These are phyloP conservation scores for Sordariomycetes sp. DNA, from an alignment of 2,329 filamentous ascomycete genomes.

Conservation along the genomic window DNA sequence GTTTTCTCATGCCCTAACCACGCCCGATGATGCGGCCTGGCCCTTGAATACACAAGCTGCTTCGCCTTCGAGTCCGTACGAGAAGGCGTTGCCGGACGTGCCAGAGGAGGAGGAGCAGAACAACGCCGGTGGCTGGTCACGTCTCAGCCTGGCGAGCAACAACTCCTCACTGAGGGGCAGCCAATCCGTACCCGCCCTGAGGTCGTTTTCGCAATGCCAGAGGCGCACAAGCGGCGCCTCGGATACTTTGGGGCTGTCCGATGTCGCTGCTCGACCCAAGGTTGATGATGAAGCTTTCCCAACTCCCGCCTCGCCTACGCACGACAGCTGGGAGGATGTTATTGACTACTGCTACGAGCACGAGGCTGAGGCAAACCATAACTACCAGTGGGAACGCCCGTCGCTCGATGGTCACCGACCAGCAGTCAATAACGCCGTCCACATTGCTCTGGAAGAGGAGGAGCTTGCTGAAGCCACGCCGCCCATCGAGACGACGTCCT, in stretches of 20 bases:
- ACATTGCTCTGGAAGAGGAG: conserved; percentile 13
- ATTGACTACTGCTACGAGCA: conserved; percentile 66
- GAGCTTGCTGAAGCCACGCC: conserved; percentile 12
- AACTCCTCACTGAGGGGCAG: conserved; percentile 43
- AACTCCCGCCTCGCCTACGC: conserved; percentile 18
- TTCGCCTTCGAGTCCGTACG: conserved; percentile 20
- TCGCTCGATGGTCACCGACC: conserved; percentile 34
- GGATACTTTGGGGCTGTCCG: conserved; percentile 39
- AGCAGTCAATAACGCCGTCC: conserved; percentile 1
- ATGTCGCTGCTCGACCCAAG: conserved; percentile 22
- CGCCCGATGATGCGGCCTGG: conserved; percentile 33
- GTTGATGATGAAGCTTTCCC: conserved; percentile 13
- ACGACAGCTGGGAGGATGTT: conserved; percentile 56
- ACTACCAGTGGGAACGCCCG: conserved; percentile 55
- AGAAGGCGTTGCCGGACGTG: conserved; percentile 44
- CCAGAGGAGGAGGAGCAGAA: conserved; percentile 50
- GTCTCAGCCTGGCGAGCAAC: conserved; percentile 35
- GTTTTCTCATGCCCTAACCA: conserved; percentile 30
- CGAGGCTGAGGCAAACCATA: conserved; percentile 56
- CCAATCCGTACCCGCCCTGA: conserved; percentile 45
- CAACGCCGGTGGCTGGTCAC: conserved; percentile 19
- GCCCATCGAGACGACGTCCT: background rate
- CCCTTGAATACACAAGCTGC: conserved; percentile 17
- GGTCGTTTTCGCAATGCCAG: conserved; percentile 29
- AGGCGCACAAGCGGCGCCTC: conserved; percentile 39